Conservation (phyloP, 2,329 filamentous ascomycete genomes). For the Ophiocordyceps camponoti-leonardi region DNA sequence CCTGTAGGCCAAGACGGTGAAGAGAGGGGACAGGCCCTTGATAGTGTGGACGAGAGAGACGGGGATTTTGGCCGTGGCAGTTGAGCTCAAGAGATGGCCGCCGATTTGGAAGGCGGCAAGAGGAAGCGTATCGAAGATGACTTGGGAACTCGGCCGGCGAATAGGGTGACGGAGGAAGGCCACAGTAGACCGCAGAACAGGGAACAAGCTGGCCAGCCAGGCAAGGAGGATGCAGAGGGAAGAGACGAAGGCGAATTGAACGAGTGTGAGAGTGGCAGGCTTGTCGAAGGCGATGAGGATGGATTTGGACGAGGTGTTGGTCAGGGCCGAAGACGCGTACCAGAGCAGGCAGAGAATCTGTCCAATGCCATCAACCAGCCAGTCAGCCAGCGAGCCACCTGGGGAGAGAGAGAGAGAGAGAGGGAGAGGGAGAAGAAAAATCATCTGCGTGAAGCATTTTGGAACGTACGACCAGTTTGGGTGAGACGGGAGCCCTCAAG, state of each 20-base stretch:
- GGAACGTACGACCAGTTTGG: conserved; percentile 59
- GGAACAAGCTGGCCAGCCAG: conserved; percentile 57
- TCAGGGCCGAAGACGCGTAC: conserved; percentile 91
- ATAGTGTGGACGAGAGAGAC: conserved; percentile 97
- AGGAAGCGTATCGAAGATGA: conserved; percentile 77
- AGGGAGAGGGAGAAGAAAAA: neutral
- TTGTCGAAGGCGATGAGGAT: conserved; percentile 85
- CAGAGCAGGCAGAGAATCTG: conserved; percentile 76
- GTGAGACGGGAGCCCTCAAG: conserved; percentile 75
- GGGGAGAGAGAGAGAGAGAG: no score
- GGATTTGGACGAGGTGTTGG: conserved; percentile 94
- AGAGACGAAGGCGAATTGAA: conserved; percentile 89
- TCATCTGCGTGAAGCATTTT: neutral
- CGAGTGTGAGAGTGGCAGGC: conserved; percentile 76
- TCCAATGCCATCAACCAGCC: neutral
- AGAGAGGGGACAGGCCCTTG: conserved; percentile 88
- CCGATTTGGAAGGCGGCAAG: conserved; percentile 84
- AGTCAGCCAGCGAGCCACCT: neutral
- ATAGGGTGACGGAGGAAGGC: conserved; percentile 75
- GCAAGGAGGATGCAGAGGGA: conserved; percentile 71
- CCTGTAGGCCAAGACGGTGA: conserved; percentile 88
- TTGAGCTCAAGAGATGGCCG: conserved; percentile 85
- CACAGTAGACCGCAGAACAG: conserved; percentile 49
- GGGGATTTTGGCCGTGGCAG: conserved; percentile 84
- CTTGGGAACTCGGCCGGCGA: conserved; percentile 59